Evolutionary conservation across 352 stramenopile species (phyloP), one percentile per base, ranked within the genome.

Genomic region (Phytophthora vignae): DNA sequence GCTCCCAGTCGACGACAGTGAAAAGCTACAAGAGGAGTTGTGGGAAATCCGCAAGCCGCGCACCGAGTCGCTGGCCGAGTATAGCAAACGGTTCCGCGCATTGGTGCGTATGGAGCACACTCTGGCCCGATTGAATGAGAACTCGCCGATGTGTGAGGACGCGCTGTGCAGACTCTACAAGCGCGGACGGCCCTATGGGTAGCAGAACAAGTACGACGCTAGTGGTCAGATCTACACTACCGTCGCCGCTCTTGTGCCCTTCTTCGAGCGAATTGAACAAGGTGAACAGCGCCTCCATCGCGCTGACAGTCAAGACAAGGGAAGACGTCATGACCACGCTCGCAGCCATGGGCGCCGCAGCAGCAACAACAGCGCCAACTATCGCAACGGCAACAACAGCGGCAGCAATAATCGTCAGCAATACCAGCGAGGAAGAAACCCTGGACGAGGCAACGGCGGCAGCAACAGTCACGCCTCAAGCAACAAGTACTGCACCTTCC

Each of bases 171-270:
- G 55, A 4, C 7, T 65, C 8, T 65, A 57, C 46, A 71, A 71
- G n/a, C 64, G 49, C 12, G 56, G 56, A 2, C 29, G 65, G 10
- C 55, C 49, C 4, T 65, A 40, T 19, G 64, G 61, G 3, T 71
- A 55, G 55, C 48, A 71, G 25, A 60, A 65, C 36, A 71, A 71
- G 15, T 65, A 71, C 15, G 56, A 65, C 38, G 36, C 44, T 0
- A 71, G 64, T n/a, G 49, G 60, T 2, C 29, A 56, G 31, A 11
- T 61, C 0, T 57, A 56, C 17, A 33, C 56, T 3, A 61, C 48
- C 1, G 49, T 71, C 8, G 25, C 64, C 17, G 55, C 46, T 1
- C 49, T 61, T 8, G 49, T 70, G 3, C 44, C 49, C 0, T 61
- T 57, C 40, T 65, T 71, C 15, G 48, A 71, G 8, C 15, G 52